These are phyloP conservation scores for Aspergillus incahuasiensis DNA, from an alignment of 495 filamentous ascomycete genomes.

Conservation along the genomic window DNA sequence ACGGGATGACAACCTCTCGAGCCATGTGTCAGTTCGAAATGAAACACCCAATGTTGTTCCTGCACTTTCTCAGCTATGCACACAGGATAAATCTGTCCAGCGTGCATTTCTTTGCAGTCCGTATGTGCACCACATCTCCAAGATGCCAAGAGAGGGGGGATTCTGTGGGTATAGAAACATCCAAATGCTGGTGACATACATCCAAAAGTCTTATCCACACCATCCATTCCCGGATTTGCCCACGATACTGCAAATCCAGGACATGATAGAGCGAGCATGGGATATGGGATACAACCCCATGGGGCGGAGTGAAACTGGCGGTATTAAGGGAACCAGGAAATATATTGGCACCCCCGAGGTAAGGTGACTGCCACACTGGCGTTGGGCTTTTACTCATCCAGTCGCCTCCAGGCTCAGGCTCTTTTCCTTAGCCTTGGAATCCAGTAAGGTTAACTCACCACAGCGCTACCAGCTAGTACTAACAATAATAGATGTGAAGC, in stretches of 20 bases:
- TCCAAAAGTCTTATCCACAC: constrained; percentile 52
- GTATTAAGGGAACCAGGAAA: constrained; percentile 81
- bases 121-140: constrained; percentile 72
- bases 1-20: constrained; percentile 44
- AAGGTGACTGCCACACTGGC: background rate
- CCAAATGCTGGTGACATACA: constrained; percentile 84
- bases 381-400: too few relatives aligned
- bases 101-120: constrained; percentile 79
- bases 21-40: constrained; percentile 51
- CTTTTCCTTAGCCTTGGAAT: constrained; percentile 68
- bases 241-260: constrained; percentile 77
- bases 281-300: constrained; percentile 73
- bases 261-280: constrained; percentile 88
- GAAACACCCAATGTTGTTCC: constrained; percentile 66
- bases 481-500: constrained; percentile 44
- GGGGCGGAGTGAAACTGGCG: constrained; percentile 78
- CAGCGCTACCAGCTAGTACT: background rate
- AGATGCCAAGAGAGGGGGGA: constrained; percentile 73
- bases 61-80: constrained; percentile 65
- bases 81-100: constrained; percentile 57
- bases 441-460: constrained; percentile 40
- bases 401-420: constrained; percentile 62
- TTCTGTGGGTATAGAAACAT: constrained; percentile 99
- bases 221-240: constrained; percentile 63
- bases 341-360: constrained; percentile 96